Percentiles rank a stretch among this genome's conserved stretches.
These are phyloP conservation scores for Acer campestre DNA, from an alignment of 345 rosid species.

Conservation along the genomic window DNA sequence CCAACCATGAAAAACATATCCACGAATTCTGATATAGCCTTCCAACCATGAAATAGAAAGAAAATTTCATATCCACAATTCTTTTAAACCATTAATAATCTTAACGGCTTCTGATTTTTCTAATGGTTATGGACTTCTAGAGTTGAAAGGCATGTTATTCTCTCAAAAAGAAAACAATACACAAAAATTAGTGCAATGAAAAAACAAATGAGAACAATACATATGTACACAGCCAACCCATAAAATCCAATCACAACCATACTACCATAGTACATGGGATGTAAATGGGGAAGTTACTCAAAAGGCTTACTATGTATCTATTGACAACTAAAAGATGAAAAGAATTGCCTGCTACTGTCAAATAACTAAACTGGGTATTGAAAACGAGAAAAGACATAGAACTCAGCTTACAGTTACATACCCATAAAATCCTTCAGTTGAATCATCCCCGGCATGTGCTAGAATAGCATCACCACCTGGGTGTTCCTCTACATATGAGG, in stretches of 20 bases:
- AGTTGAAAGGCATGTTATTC: too few relatives aligned
- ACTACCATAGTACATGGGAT: too few relatives aligned
- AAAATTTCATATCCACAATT: too few relatives aligned
- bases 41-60: too few relatives aligned
- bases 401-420: conserved; percentile 28
- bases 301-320: not conserved
- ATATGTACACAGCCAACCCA: not conserved
- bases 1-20: too few relatives aligned
- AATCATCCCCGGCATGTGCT: conserved; percentile 88
- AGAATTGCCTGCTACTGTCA: not conserved
- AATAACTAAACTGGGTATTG: not conserved
- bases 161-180: not conserved
- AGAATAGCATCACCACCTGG: conserved; percentile 97
- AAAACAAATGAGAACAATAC: not conserved
- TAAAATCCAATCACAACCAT: too few relatives aligned
- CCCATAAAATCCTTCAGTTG: conserved; percentile 93
- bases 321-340: not conserved
- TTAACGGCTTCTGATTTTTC: too few relatives aligned
- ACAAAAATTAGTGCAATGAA: not conserved
- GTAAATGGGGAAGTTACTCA: not conserved
- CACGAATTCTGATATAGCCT: too few relatives aligned
- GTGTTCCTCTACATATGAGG: conserved; percentile 93
- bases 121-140: too few relatives aligned
- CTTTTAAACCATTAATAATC: too few relatives aligned
- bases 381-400: not conserved